Evolutionary conservation across 495 filamentous ascomycete genomes (phyloP).

Genomic region (Xylaria flabelliformis): DNA sequence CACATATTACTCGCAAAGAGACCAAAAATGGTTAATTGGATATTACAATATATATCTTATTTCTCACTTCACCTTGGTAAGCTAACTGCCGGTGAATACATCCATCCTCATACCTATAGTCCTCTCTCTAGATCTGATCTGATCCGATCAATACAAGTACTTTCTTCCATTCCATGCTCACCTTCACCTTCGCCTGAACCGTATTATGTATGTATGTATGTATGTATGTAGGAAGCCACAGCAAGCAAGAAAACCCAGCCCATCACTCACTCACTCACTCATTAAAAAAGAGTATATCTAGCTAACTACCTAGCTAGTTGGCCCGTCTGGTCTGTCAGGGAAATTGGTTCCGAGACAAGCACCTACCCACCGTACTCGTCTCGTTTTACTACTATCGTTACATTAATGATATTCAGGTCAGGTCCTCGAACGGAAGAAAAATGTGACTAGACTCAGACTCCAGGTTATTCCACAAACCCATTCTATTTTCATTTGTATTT

Average conservation of each 20-base stretch:
- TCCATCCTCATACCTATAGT: background rate
- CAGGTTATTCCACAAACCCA: constrained; percentile 8
- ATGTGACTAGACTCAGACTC: background rate
- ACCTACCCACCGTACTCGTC: constrained; percentile 6
- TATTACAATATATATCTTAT: constrained; percentile 16
- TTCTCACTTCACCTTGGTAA: background rate
- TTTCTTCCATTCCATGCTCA: background rate
- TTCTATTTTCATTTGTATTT: constrained; percentile 24
- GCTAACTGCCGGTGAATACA: background rate
- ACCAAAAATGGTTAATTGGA: background rate
- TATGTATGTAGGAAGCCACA: background rate
- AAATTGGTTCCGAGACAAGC: background rate
- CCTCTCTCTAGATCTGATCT: background rate
- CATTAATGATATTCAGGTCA: background rate
- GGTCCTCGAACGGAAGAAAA: constrained; percentile 1
- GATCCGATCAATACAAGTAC: background rate
- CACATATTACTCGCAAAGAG: background rate
- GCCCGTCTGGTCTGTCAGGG: background rate
- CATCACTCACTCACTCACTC: constrained; percentile 6
- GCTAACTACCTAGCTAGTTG: background rate
- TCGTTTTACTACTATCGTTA: constrained; percentile 24
- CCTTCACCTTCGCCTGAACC: background rate
- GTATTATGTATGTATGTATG: background rate
- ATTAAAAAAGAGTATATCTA: constrained; percentile 21
- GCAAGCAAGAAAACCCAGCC: background rate